Evolutionary conservation across 176 grass and related monocot genomes (phyloP).

Genomic region (Saccharum spontaneum): DNA sequence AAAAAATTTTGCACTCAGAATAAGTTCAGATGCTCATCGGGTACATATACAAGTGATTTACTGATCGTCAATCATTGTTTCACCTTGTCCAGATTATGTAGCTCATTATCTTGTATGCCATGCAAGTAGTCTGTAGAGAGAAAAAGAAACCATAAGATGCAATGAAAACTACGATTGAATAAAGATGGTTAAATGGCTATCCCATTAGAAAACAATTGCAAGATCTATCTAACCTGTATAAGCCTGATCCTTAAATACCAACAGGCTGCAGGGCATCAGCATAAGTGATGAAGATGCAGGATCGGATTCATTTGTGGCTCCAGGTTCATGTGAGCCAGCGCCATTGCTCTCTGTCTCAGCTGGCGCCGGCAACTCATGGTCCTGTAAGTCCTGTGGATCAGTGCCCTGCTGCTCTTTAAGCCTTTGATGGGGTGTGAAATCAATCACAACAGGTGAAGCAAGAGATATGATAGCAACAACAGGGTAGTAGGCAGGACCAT

Average conservation of each 20-base stretch:
- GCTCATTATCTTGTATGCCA: constrained; percentile 74
- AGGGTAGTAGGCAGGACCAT: constrained; percentile 70
- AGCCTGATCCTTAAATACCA: constrained; percentile 81
- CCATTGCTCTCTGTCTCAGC: background rate
- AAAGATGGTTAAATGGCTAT: background rate
- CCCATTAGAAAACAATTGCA: background rate
- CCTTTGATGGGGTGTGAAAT: constrained; percentile 72
- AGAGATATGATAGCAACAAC: constrained; percentile 91
- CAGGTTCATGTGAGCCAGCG: constrained; percentile 1
- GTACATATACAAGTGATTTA: background rate
- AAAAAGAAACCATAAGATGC: background rate
- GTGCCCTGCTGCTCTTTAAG: constrained; percentile 35
- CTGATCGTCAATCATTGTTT: background rate
- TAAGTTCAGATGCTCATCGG: background rate
- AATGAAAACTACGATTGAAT: background rate
- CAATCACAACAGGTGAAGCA: constrained; percentile 71
- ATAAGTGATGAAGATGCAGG: constrained; percentile 45
- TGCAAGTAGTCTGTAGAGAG: constrained; percentile 71
- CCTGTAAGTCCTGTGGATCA: constrained; percentile 7
- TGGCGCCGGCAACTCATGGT: background rate
- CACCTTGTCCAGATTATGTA: constrained; percentile 76
- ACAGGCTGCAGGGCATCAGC: constrained; percentile 69
- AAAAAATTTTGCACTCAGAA: background rate
- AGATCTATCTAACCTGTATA: constrained; percentile 61
- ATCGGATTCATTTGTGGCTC: constrained; percentile 15